These are phyloP conservation scores for Colletotrichum liaoningense DNA, from an alignment of 2,329 filamentous ascomycete genomes.

Conservation along the genomic window DNA sequence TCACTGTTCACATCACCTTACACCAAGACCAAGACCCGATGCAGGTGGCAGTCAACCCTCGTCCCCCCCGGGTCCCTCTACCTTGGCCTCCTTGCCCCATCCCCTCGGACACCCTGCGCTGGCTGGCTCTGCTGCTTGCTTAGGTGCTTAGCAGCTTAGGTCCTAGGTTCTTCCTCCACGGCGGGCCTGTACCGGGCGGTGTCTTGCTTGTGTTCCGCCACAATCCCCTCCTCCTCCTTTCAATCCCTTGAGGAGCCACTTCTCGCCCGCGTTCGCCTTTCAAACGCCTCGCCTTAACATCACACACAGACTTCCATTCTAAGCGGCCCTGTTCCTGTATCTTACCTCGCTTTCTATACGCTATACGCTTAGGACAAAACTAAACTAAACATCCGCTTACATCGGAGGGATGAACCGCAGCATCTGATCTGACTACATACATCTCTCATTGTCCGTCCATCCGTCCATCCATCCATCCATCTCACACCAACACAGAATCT, in stretches of 20 bases:
- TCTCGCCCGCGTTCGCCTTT: neutral
- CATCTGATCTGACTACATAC: constrained; percentile 14
- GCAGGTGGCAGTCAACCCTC: constrained; percentile 1
- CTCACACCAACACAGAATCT: neutral
- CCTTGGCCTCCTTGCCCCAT: constrained; percentile 4
- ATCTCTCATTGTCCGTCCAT: neutral
- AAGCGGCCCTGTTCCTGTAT: neutral
- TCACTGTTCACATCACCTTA: neutral
- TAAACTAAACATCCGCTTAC: neutral
- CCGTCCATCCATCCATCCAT: constrained; percentile 2
- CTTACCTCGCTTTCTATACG: neutral
- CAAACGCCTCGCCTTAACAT: neutral
- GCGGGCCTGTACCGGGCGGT: neutral
- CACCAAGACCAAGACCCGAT: neutral
- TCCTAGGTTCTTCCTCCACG: neutral
- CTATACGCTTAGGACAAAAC: neutral
- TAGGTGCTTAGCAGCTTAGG: too few species aligned
- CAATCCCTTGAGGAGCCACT: neutral
- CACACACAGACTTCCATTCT: neutral
- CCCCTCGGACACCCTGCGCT: constrained; percentile 23
- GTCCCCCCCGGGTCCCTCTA: neutral
- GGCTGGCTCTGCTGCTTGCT: constrained; percentile 19
- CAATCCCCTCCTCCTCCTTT: constrained; percentile 11
- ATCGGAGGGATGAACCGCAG: constrained; percentile 15
- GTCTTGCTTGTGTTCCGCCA: constrained; percentile 28